phyloP scores from a whole-genome alignment of 441 rosid species.

The Populus hybrid region DNA sequence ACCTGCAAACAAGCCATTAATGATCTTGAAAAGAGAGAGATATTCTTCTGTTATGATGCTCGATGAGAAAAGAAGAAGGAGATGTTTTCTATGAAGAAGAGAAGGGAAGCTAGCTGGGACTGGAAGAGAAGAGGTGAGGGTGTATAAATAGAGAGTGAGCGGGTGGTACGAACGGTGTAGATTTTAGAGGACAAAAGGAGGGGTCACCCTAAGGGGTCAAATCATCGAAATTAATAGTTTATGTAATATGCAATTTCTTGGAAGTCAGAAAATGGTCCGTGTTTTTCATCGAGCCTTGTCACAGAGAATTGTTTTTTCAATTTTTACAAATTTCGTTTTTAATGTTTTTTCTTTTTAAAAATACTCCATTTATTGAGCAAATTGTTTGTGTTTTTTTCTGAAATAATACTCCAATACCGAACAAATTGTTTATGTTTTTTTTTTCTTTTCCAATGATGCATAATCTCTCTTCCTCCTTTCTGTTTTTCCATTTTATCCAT shows the following conservation, averaged over 20 bases:
- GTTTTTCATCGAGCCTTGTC: background rate
- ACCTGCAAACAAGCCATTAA: conserved; percentile 59
- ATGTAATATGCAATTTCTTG: conserved; percentile 17
- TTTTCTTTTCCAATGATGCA: no score
- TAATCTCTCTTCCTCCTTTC: no score
- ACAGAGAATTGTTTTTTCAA: background rate
- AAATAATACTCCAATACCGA: background rate
- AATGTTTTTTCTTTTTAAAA: no score
- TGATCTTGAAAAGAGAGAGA: conserved; percentile 3
- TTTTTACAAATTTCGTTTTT: no score
- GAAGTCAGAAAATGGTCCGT: conserved; percentile 7
- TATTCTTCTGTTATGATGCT: conserved; percentile 14
- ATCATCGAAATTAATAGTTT: conserved; percentile 3
- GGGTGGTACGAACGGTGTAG: conserved; percentile 38
- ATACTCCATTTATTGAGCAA: background rate
- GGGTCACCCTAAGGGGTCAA: conserved; percentile 17
- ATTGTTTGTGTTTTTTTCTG: background rate
- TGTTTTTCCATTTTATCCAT: no score
- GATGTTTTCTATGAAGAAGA: conserved; percentile 5
- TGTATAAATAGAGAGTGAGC: conserved; percentile 50
- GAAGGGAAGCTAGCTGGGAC: conserved; percentile 21
- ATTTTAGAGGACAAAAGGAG: conserved; percentile 20
- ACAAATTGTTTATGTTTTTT: no score
- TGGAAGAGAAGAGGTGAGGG: background rate
- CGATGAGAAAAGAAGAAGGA: background rate